phyloP scores from a whole-genome alignment of 768 basidiomycete species.

The Rhodotorula graminis region DNA sequence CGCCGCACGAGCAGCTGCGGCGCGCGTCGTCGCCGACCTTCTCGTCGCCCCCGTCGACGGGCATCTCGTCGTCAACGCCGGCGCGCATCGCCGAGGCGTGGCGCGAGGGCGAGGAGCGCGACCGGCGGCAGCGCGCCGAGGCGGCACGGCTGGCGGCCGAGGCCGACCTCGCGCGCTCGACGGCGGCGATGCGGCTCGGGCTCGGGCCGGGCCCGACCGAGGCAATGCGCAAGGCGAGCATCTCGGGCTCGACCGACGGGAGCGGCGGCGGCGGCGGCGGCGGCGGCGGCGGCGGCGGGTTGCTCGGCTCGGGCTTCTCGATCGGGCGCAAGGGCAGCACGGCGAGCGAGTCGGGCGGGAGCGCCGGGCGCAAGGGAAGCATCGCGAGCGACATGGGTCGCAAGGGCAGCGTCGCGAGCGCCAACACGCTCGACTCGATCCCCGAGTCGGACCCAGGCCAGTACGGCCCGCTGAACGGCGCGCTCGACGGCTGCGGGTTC shows the following conservation, averaged over 20 bases:
- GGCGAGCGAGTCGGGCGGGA: not conserved
- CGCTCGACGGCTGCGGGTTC: not conserved
- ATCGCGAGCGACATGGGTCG: not conserved
- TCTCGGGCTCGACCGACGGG: no score
- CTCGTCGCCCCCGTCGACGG: not conserved
- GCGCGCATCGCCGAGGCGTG: constrained; percentile 25
- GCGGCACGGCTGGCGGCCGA: constrained; percentile 22
- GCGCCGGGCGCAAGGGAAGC: not conserved
- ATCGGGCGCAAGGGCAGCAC: not conserved
- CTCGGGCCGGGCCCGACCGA: not conserved
- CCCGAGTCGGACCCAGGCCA: not conserved
- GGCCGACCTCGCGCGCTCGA: not conserved
- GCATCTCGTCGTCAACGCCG: constrained; percentile 1
- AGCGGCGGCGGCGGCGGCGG: no score
- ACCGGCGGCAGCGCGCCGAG: constrained; percentile 19
- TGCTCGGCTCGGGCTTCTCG: no score
- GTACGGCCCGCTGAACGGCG: not conserved
- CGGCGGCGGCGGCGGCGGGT: no score
- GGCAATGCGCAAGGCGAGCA: no score
- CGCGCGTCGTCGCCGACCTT: not conserved
- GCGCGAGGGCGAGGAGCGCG: constrained; percentile 27
- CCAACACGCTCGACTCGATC: not conserved
- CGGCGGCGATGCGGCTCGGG: not conserved
- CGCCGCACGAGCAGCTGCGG: not conserved
- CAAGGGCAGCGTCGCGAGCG: constrained; percentile 1